phyloP scores from a whole-genome alignment of 768 basidiomycete genomes.

The Holtermanniella nyarrowii region DNA sequence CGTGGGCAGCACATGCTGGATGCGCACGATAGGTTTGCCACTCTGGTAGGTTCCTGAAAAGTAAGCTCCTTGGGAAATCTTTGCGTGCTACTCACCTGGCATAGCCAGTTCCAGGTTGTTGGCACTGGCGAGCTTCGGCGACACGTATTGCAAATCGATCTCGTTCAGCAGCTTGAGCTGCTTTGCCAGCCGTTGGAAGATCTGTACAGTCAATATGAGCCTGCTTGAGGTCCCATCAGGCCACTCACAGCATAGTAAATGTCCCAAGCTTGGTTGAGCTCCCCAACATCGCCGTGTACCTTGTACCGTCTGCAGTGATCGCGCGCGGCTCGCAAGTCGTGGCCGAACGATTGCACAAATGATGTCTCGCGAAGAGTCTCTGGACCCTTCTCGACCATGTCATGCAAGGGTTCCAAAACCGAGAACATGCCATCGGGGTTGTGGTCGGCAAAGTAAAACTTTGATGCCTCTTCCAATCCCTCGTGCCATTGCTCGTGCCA shows the following conservation, averaged over 20 bases:
- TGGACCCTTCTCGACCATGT: slow-evolving; percentile 89
- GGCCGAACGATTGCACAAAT: slow-evolving; percentile 84
- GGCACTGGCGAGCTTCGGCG: slow-evolving; percentile 78
- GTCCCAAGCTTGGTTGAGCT: slow-evolving; percentile 96
- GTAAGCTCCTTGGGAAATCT: not conserved
- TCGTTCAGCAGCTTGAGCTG: slow-evolving; percentile 78
- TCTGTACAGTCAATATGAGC: slow-evolving; percentile 45
- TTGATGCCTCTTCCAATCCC: slow-evolving; percentile 91
- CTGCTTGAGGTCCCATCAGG: not conserved
- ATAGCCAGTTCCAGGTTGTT: slow-evolving; percentile 89
- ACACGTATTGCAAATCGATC: slow-evolving; percentile 93
- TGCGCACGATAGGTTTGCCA: slow-evolving; percentile 70
- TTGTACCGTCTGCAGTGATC: slow-evolving; percentile 82
- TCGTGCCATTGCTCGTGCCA: slow-evolving; percentile 99
- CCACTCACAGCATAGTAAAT: slow-evolving; percentile 82
- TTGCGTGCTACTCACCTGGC: slow-evolving; percentile 53
- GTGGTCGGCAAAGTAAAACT: slow-evolving; percentile 91
- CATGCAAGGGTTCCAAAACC: slow-evolving; percentile 80
- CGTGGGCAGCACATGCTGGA: slow-evolving; percentile 75
- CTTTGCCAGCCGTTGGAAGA: slow-evolving; percentile 94
- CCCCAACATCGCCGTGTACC: slow-evolving; percentile 70
- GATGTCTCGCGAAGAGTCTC: slow-evolving; percentile 89
- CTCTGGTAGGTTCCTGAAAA: slow-evolving; percentile 76
- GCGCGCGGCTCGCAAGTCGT: slow-evolving; percentile 82
- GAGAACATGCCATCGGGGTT: slow-evolving; percentile 97